Percentiles rank a stretch among this genome's conserved stretches.
These are phyloP conservation scores for Metarhizium guizhouense DNA, from an alignment of 2,329 filamentous ascomycete genomes.

Conservation along the genomic window DNA sequence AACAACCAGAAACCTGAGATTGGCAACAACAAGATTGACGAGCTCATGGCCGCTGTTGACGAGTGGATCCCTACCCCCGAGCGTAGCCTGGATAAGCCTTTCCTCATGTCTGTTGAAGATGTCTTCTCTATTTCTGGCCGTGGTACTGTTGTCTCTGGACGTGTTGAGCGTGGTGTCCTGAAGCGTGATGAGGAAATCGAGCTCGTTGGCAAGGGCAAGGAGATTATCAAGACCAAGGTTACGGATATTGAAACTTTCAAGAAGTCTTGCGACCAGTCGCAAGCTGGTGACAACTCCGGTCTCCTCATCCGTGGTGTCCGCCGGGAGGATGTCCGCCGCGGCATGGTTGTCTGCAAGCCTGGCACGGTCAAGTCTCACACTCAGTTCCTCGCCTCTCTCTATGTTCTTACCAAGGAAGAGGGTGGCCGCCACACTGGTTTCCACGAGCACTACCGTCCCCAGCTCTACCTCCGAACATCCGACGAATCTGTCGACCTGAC, in stretches of 20 bases:
- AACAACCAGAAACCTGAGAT: constrained; percentile 83
- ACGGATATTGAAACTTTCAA: constrained; percentile 99
- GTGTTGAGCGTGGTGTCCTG: constrained; percentile 89
- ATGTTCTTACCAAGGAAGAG: constrained; percentile 95
- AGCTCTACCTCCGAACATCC: constrained; percentile 91
- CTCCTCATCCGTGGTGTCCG: constrained; percentile 92
- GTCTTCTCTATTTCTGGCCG: constrained; percentile 85
- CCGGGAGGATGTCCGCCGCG: constrained; percentile 87
- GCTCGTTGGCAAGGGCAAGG: constrained; percentile 76
- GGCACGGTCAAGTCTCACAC: constrained; percentile 77
- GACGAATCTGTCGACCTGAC: constrained; percentile 69
- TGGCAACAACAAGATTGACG: constrained; percentile 78
- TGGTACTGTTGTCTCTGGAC: constrained; percentile 92
- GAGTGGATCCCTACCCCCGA: constrained; percentile 92
- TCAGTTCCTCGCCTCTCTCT: constrained; percentile 92
- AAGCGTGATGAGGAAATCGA: constrained; percentile 95
- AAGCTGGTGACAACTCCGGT: constrained; percentile 96
- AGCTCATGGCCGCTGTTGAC: constrained; percentile 84
- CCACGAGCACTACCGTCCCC: constrained; percentile 90
- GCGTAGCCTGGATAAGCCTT: constrained; percentile 94
- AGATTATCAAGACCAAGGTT: constrained; percentile 94
- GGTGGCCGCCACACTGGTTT: constrained; percentile 96
- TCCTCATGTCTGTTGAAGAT: constrained; percentile 97
- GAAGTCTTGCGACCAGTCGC: constrained; percentile 96
- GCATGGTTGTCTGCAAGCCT: constrained; percentile 87